Evolutionary conservation across 768 basidiomycete genomes (phyloP).

Genomic region (Podaxis sp.): DNA sequence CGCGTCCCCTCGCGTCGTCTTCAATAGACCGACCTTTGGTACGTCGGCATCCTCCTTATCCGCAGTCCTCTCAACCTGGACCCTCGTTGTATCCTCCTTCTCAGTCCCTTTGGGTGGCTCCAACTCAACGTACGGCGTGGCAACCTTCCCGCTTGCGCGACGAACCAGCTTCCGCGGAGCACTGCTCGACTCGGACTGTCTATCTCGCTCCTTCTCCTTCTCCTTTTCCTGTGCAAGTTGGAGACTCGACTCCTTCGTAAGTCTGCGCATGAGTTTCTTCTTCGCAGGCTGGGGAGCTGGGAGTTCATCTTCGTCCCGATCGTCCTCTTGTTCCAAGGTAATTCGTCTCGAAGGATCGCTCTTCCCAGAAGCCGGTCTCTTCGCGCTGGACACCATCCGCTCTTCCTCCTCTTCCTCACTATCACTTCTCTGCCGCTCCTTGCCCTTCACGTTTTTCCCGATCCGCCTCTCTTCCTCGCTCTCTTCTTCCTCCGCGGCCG

Average conservation of each 20-base stretch:
- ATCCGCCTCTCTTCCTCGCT: slow-evolving; percentile 1
- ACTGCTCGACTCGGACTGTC: not conserved
- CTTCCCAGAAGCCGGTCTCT: not conserved
- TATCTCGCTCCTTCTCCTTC: not conserved
- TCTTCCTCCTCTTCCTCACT: not conserved
- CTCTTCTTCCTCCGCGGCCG: slow-evolving; percentile 11
- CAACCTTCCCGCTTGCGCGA: not conserved
- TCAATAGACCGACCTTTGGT: slow-evolving; percentile 19
- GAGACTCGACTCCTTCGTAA: not conserved
- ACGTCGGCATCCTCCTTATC: not conserved
- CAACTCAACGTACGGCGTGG: slow-evolving; percentile 7
- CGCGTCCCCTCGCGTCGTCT: slow-evolving; percentile 24
- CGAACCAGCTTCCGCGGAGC: not conserved
- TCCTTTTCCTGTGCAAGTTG: slow-evolving; percentile 2
- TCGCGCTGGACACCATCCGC: not conserved
- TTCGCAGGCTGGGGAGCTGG: not conserved
- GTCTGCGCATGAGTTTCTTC: slow-evolving; percentile 7
- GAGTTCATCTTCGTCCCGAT: not conserved
- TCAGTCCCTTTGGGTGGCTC: slow-evolving; percentile 2
- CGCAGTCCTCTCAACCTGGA: slow-evolving; percentile 7
- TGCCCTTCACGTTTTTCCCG: not conserved
- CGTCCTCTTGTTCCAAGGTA: not conserved
- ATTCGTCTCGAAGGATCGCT: not conserved
- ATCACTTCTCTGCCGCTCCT: slow-evolving; percentile 3
- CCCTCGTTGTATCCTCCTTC: slow-evolving; percentile 13